phyloP scores from a whole-genome alignment of 495 filamentous ascomycete species.

The Opeltia flavorubescens region DNA sequence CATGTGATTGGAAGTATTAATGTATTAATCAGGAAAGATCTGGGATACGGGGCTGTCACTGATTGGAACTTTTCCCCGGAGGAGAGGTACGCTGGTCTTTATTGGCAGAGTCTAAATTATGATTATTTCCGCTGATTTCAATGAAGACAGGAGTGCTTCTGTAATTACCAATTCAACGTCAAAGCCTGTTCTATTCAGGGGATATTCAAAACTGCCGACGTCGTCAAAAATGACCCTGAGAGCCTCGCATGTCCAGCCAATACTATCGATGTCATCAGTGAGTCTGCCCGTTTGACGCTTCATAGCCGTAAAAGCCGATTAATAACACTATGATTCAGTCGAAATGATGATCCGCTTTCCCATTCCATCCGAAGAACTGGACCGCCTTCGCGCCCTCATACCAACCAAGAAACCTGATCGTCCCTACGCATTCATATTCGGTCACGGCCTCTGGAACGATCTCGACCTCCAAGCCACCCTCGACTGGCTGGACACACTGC shows the following conservation, averaged over 20 bases:
- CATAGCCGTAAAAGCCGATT: neutral
- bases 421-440: conserved; percentile 33
- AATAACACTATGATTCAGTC: conserved; percentile 19
- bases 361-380: conserved; percentile 28
- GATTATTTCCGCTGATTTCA: neutral
- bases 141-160: conserved; percentile 33
- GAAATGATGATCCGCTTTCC: conserved; percentile 36
- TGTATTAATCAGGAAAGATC: conserved; percentile 32
- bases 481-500: conserved; percentile 29
- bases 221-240: conserved; percentile 30
- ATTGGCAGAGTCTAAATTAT: neutral
- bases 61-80: conserved; percentile 38
- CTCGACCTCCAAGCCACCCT: conserved; percentile 31
- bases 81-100: conserved; percentile 35
- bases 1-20: conserved; percentile 39
- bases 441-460: conserved; percentile 39
- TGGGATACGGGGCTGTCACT: conserved; percentile 39
- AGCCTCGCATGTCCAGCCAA: conserved; percentile 26
- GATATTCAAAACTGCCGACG: conserved; percentile 36
- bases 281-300: conserved; percentile 10
- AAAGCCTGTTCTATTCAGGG: conserved; percentile 38
- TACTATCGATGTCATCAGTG: conserved; percentile 29
- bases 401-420: conserved; percentile 22
- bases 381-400: conserved; percentile 25
- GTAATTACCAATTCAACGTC: conserved; percentile 39